Evolutionary conservation across 305 asterid genomes (phyloP), one percentile per base, ranked within the genome.

Genomic region (Rubia peregrina): DNA sequence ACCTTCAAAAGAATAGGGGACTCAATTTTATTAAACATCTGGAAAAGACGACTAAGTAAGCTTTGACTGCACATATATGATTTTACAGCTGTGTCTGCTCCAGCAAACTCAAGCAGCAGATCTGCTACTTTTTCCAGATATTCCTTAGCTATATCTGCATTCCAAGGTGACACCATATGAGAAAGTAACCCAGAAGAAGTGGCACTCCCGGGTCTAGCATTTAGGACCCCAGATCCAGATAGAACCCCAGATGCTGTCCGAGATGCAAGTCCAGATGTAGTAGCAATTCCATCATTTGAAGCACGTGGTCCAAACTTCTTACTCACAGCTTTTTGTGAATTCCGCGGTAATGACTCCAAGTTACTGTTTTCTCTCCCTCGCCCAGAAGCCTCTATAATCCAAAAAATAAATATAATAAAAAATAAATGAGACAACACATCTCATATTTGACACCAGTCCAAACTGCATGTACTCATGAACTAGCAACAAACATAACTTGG

Each of bases 1-100:
- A 94, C 98, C 99, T 91, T 95, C 74, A 95, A 80, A 80, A 95
- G 96, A 81, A 95, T 95, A 68, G 92, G 98, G 81, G 98, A 92
- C 77, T 92, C 98, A 77, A 87, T 85, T 85, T 88, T 95, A 83
- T 92, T 95, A 74, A 95, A 95, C 97, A 95, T 95, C 88, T 92
- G 97, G 82, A 92, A 92, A 78, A 92, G 92, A 70, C 98, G 99
- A 77, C 91, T 90, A 69, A 95, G 97, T 82, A 95, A 81, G 84
- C 98, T 95, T 84, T 90, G 98, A 86, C 96, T 89, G 77, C 99
- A 95, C 99, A 95, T 95, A 82, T 78, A 85, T 71, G 95, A 86
- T 82, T 92, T 95, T 44, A 95, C 99, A 17, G 90, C 85, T 30
- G 97, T 74, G 79, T 92, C 99, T 65, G 97, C 96, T 38, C 91